Evolutionary conservation across 495 filamentous ascomycete genomes (phyloP).

Genomic region (Aspergillus wentii): DNA sequence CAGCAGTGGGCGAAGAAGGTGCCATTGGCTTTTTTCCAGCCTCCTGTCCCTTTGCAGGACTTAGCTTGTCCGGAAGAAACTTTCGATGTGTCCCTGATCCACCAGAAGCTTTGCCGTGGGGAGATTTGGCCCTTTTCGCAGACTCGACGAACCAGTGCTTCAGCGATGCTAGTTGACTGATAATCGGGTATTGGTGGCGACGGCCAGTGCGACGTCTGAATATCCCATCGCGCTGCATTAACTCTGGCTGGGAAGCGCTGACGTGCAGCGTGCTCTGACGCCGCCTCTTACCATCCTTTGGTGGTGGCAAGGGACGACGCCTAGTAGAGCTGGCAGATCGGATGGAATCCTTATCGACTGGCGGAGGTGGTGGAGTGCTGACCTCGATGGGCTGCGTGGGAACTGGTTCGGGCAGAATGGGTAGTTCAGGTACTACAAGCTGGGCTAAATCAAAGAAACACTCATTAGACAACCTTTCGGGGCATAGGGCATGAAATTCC

Average conservation of each 20-base stretch:
- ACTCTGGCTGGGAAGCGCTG: slow-evolving; percentile 65
- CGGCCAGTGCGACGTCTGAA: slow-evolving; percentile 49
- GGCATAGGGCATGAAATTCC: background rate
- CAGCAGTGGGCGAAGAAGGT: slow-evolving; percentile 14
- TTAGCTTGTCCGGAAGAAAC: slow-evolving; percentile 37
- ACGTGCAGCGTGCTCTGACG: slow-evolving; percentile 76
- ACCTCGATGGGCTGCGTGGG: slow-evolving; percentile 32
- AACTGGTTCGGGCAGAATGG: slow-evolving; percentile 61
- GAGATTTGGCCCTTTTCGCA: slow-evolving; percentile 68
- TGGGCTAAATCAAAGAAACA: slow-evolving; percentile 24
- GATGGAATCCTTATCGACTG: slow-evolving; percentile 74
- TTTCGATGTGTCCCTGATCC: slow-evolving; percentile 28
- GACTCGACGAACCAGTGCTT: slow-evolving; percentile 85
- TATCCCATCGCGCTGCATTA: slow-evolving; percentile 51
- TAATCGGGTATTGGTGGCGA: slow-evolving; percentile 64
- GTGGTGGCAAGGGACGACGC: slow-evolving; percentile 72
- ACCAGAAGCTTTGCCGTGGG: slow-evolving; percentile 34
- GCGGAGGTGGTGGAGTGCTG: slow-evolving; percentile 46
- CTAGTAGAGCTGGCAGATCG: slow-evolving; percentile 66
- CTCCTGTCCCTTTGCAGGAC: slow-evolving; percentile 38
- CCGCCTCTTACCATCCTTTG: slow-evolving; percentile 73
- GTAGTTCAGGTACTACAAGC: slow-evolving; percentile 59
- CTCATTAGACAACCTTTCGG: slow-evolving; percentile 2
- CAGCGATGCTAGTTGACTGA: slow-evolving; percentile 75
- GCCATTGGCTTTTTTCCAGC: slow-evolving; percentile 22